Base-by-base conservation (phyloP, 1,139 yeast species). In the Candida smagusa region DNA sequence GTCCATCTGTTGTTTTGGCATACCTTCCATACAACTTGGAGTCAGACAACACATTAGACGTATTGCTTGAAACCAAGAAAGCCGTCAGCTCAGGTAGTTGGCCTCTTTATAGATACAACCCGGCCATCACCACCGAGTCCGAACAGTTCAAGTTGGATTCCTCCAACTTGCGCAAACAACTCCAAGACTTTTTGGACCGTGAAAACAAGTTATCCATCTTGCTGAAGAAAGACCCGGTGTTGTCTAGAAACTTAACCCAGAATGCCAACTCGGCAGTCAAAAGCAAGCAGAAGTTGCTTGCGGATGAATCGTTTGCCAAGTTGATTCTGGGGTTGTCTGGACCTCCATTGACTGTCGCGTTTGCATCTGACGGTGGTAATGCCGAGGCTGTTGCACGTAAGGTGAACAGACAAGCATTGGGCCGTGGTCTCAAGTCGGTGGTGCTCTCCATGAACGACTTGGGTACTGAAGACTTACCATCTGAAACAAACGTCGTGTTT, bases 341-440 rank as follows among this genome's bases (percentile, higher is more conserved):
- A 25, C 97, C 97, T 33, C 97, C 97, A 38, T 63, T 92, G 47
- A 85, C 95, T 6, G 76, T 90, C 45, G 85, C 92, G 30, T 90
- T 79, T 63, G 97, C 97, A 3, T 88, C 96, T 23, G 97, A 90
- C 61, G 97, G 96, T 60, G 97, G 97, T 40, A 85, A 81, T 53
- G 97, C 96, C 31, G 89, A 88, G 54, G 78, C 75, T 32, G 69
- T 89, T 22, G 95, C 96, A 28, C 86, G 84, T 61, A 81, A 87
- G 58, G 66, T 90, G 40, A 84, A 82, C 42, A 77, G 88, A 54
- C 87, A 95, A 57, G 96, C 96, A 12, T 66, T 82, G 48, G 88
- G 84, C 33, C 79, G 96, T 56, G 96, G 97, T 25, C 74, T 90
- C 50, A 89, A 88, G 63, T 76, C 95, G 3, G 70, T 78, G 36